Percentiles rank a stretch among this genome's conserved stretches.
These are phyloP conservation scores for Boletus rubropictus DNA, from an alignment of 768 basidiomycete genomes.

Conservation along the genomic window DNA sequence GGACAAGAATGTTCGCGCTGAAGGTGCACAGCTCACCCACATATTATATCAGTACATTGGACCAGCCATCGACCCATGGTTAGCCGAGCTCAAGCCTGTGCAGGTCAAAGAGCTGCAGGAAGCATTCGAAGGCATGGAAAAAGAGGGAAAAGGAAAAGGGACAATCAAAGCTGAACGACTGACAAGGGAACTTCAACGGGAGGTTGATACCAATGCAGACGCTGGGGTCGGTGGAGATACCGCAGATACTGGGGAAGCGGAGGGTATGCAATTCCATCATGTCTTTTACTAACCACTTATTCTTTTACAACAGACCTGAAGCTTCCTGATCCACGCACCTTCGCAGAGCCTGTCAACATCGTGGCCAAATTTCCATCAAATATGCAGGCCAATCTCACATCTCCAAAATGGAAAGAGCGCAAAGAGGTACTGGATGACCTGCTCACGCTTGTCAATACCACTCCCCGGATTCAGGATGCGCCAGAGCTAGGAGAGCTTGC, in stretches of 20 bases:
- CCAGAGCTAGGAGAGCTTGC: conserved; percentile 72
- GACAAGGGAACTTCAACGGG: conserved; percentile 72
- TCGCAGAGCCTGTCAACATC: conserved; percentile 80
- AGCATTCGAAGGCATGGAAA: conserved; percentile 77
- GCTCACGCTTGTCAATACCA: conserved; percentile 57
- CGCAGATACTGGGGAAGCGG: conserved; percentile 44
- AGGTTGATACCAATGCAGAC: conserved; percentile 47
- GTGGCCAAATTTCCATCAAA: conserved; percentile 68
- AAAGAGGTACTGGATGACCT: conserved; percentile 89
- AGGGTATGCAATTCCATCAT: conserved; percentile 36
- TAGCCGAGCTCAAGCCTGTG: conserved; percentile 90
- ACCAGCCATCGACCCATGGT: conserved; percentile 72
- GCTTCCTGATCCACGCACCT: conserved; percentile 67
- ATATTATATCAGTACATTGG: conserved; percentile 84
- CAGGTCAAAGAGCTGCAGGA: conserved; percentile 96
- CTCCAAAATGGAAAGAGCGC: conserved; percentile 97
- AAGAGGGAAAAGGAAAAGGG: conserved; percentile 81
- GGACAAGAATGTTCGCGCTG: conserved; percentile 92
- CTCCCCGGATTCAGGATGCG: conserved; percentile 75
- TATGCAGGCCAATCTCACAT: conserved; percentile 69
- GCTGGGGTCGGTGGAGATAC: conserved; percentile 31
- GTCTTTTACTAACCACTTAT: conserved; percentile 6
- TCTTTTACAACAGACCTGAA: conserved; percentile 37
- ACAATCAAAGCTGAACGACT: conserved; percentile 70
- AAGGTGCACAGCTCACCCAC: conserved; percentile 75